Percentiles rank a stretch among this genome's conserved stretches.
These are phyloP conservation scores for Sclerotinia borealis DNA, from an alignment of 2,329 filamentous ascomycete species.

Conservation along the genomic window DNA sequence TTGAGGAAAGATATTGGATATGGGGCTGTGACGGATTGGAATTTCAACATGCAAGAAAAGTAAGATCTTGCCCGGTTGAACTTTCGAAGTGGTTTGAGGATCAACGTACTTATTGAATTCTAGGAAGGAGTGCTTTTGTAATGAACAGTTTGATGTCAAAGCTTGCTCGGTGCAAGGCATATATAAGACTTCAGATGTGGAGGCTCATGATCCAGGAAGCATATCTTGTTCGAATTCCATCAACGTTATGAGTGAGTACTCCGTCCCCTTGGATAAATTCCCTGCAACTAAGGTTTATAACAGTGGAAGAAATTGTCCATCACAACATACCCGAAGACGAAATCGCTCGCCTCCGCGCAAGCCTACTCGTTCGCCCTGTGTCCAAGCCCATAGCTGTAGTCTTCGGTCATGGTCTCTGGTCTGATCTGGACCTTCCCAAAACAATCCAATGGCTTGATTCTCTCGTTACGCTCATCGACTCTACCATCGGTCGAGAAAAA, in stretches of 20 bases:
- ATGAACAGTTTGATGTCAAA: constrained; percentile 44
- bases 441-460: constrained; percentile 38
- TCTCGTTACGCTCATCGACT: constrained; percentile 31
- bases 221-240: constrained; percentile 36
- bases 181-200: constrained; percentile 41
- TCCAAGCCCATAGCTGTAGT: constrained; percentile 36
- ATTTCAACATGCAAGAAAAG: constrained; percentile 39
- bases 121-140: constrained; percentile 41
- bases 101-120: background rate
- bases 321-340: constrained; percentile 39
- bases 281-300: background rate
- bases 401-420: constrained; percentile 44
- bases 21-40: constrained; percentile 45
- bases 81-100: too few species aligned
- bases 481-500: constrained; percentile 7
- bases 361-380: constrained; percentile 28
- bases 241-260: constrained; percentile 34
- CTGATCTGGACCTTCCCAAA: constrained; percentile 39
- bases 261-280: too few species aligned
- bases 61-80: background rate
- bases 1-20: constrained; percentile 42
- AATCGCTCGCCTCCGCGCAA: constrained; percentile 34
- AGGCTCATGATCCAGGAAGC: constrained; percentile 38
- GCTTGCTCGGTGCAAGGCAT: constrained; percentile 45
- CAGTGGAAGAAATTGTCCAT: constrained; percentile 39